phyloP scores from a whole-genome alignment of 306 rosid species.

The Herpetospermum pedunculosum region DNA sequence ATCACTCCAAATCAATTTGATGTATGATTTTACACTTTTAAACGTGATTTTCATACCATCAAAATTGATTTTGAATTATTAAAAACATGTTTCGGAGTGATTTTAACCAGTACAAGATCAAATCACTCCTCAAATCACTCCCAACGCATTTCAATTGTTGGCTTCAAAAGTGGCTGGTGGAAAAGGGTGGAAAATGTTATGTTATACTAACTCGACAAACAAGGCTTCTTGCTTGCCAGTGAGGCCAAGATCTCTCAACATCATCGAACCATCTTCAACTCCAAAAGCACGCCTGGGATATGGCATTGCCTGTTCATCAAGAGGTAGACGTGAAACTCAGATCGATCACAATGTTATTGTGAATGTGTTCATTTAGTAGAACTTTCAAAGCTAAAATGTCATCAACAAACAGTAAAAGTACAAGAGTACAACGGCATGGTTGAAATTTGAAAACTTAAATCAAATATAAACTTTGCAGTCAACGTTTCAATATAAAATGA shows the following conservation, averaged over 20 bases:
- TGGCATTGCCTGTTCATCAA: constrained; percentile 47
- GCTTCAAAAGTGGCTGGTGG: background rate
- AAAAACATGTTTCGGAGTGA: too few species aligned
- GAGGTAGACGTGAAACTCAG: background rate
- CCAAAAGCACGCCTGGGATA: constrained; percentile 53
- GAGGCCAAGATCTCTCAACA: constrained; percentile 62
- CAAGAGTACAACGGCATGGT: constrained; percentile 14
- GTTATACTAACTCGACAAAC: constrained; percentile 63
- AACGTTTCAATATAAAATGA: background rate
- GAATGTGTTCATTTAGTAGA: background rate
- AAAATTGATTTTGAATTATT: too few species aligned
- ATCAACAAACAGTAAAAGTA: background rate
- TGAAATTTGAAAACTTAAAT: background rate
- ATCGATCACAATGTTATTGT: background rate
- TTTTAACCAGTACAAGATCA: too few species aligned
- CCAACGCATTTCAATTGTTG: background rate
- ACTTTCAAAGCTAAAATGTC: background rate
- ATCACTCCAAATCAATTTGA: too few species aligned
- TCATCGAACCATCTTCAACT: constrained; percentile 28
- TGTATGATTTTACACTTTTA: too few species aligned
- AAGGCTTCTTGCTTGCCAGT: constrained; percentile 72
- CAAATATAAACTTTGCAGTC: background rate
- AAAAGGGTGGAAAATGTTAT: constrained; percentile 11
- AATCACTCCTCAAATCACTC: too few species aligned
- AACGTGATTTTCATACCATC: too few species aligned